Evolutionary conservation across 2,329 filamentous ascomycete genomes (phyloP).

Genomic region (Colletotrichum sp.): DNA sequence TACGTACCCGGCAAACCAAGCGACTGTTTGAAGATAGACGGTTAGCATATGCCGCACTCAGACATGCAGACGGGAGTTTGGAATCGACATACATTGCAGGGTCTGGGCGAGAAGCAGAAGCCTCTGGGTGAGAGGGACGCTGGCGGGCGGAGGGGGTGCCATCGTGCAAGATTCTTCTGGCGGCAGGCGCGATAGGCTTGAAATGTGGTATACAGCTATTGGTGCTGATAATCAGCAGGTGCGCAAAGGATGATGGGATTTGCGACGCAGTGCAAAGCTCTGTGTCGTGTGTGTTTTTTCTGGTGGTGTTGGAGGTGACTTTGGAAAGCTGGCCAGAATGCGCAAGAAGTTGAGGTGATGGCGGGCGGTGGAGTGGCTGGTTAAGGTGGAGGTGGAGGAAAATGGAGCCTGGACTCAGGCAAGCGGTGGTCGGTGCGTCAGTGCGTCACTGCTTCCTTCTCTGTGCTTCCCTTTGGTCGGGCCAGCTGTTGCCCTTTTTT

Average conservation of each 20-base stretch:
- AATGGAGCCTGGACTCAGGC: conserved; percentile 15
- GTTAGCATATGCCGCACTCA: conserved; percentile 37
- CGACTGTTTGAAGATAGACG: conserved; percentile 54
- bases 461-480: conserved; percentile 1
- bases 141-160: conserved; percentile 73
- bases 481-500: background rate
- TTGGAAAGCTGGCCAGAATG: conserved; percentile 21
- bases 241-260: background rate
- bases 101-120: conserved; percentile 83
- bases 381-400: conserved; percentile 7
- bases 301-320: conserved; percentile 4
- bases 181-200: background rate
- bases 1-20: conserved; percentile 83
- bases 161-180: background rate
- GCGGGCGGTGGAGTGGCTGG: conserved; percentile 14
- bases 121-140: conserved; percentile 74
- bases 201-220: background rate
- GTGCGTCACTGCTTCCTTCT: conserved; percentile 19
- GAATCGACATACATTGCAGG: conserved; percentile 77
- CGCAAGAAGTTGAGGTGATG: conserved; percentile 20
- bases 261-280: background rate
- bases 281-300: conserved; percentile 8
- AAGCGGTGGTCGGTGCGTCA: conserved; percentile 21
- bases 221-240: background rate
- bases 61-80: conserved; percentile 11